A percentile compares a stretch with the other conserved stretches of the same genome.
These are phyloP conservation scores for Pseudogymnoascus verrucosus DNA, from an alignment of 2,329 filamentous ascomycete species.

Conservation along the genomic window DNA sequence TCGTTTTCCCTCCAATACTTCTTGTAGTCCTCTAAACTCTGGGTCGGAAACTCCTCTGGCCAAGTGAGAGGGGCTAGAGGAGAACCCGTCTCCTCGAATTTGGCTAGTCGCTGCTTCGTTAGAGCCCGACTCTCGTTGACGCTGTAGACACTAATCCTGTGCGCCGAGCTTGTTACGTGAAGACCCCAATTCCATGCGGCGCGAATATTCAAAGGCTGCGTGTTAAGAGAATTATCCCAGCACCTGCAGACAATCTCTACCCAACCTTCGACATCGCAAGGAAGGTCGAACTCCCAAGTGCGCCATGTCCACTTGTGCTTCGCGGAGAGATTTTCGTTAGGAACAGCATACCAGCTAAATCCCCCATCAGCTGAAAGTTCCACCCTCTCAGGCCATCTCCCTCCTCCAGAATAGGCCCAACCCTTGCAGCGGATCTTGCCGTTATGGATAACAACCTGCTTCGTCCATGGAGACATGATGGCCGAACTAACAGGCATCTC, in stretches of 20 bases:
- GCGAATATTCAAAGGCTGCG: constrained; percentile 47
- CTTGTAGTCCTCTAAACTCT: constrained; percentile 42
- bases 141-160: constrained; percentile 54
- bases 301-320: constrained; percentile 60
- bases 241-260: constrained; percentile 49
- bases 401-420: constrained; percentile 62
- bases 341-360: constrained; percentile 57
- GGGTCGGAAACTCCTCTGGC: constrained; percentile 29
- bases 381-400: constrained; percentile 57
- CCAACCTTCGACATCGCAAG: constrained; percentile 55
- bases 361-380: constrained; percentile 59
- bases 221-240: constrained; percentile 56
- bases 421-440: constrained; percentile 39
- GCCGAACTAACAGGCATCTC: constrained; percentile 62
- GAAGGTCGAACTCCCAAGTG: constrained; percentile 54
- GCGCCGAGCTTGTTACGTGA: constrained; percentile 55
- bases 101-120: constrained; percentile 42
- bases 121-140: constrained; percentile 44
- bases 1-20: constrained; percentile 11
- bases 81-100: constrained; percentile 41
- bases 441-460: constrained; percentile 21
- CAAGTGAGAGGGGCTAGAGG: constrained; percentile 45
- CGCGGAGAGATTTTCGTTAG: constrained; percentile 48
- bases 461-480: constrained; percentile 50
- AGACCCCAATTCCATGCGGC: constrained; percentile 58